A percentile compares a stretch with the other conserved stretches of the same genome.
Conservation (phyloP, 208 protist species). For the Endotrypanum monterogeii region DNA sequence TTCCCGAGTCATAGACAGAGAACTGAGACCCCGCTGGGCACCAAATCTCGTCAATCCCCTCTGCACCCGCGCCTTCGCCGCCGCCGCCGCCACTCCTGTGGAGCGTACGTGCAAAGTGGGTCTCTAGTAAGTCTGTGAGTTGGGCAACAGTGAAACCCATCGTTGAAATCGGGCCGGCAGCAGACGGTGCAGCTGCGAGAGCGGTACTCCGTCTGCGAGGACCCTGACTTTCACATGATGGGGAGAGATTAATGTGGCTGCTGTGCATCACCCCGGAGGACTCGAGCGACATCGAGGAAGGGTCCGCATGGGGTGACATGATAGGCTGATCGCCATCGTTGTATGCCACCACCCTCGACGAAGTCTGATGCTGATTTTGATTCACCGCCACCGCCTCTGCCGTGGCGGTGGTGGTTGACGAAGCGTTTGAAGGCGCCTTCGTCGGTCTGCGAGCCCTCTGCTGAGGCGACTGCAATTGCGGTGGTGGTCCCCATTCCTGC, state of each 20-base stretch:
- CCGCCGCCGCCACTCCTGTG: background rate
- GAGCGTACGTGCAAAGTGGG: background rate
- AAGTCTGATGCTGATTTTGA: background rate
- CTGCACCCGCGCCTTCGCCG: background rate
- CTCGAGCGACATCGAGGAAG: background rate
- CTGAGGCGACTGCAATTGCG: no score
- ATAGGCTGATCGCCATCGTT: background rate
- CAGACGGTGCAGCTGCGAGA: background rate
- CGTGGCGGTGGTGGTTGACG: background rate
- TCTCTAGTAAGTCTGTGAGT: conserved; percentile 29
- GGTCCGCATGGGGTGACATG: background rate
- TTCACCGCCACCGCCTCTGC: no score
- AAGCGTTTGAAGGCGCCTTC: background rate
- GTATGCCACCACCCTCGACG: background rate
- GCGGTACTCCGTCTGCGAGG: background rate
- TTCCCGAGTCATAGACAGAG: conserved; percentile 59
- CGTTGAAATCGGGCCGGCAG: background rate
- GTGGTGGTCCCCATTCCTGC: background rate
- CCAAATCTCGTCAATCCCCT: conserved; percentile 10
- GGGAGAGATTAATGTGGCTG: background rate
- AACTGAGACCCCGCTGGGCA: conserved; percentile 41
- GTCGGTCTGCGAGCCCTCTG: background rate
- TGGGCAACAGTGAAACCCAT: conserved; percentile 29
- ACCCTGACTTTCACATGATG: background rate
- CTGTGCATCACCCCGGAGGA: background rate